These are phyloP conservation scores for Aureobasidium sp. DNA, from an alignment of 2,329 filamentous ascomycete genomes.

Conservation along the genomic window DNA sequence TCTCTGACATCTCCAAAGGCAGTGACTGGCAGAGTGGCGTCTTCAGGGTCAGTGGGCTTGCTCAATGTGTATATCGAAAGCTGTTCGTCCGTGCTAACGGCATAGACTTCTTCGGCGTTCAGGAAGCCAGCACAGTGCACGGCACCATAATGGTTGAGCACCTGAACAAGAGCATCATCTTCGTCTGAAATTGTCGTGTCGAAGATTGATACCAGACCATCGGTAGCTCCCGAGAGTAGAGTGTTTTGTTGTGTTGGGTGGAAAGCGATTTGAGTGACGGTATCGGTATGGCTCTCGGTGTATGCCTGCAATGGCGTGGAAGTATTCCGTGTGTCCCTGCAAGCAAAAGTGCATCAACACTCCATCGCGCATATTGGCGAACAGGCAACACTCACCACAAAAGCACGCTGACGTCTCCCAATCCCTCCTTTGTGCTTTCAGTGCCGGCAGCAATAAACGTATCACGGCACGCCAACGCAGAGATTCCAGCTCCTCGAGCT, in stretches of 20 bases:
- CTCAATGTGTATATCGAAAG: constrained; percentile 66
- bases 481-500: constrained; percentile 44
- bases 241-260: constrained; percentile 47
- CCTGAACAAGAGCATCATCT: constrained; percentile 70
- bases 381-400: constrained; percentile 20
- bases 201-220: constrained; percentile 71
- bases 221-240: constrained; percentile 70
- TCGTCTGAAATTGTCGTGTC: constrained; percentile 65
- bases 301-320: constrained; percentile 33
- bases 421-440: constrained; percentile 42
- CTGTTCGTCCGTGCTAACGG: constrained; percentile 70
- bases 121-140: constrained; percentile 71
- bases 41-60: constrained; percentile 52
- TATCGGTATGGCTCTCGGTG: constrained; percentile 48
- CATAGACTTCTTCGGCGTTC: constrained; percentile 57
- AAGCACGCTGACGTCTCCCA: constrained; percentile 33
- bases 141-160: constrained; percentile 69
- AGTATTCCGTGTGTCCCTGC: constrained; percentile 36
- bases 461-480: constrained; percentile 57
- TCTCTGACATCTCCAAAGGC: constrained; percentile 62
- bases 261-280: constrained; percentile 49
- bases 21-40: constrained; percentile 42
- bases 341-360: neutral
- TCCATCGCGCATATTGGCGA: neutral
- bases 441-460: constrained; percentile 65